Conservation (phyloP, 1,284 basidiomycete genomes). For the Puccinia horiana region DNA sequence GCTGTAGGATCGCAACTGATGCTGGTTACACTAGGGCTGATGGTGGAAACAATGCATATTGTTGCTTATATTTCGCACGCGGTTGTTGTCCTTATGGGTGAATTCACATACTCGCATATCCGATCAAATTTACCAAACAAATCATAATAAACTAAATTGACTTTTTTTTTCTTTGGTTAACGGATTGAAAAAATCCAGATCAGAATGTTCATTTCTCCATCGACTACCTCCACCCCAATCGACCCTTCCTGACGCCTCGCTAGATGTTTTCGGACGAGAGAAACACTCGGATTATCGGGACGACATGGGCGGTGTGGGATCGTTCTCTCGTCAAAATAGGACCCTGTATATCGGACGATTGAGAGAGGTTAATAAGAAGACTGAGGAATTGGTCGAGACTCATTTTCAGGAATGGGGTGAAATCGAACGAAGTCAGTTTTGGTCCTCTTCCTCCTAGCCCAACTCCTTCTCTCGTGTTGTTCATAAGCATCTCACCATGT, state of each 20-base stretch:
- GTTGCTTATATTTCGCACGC: slow-evolving; percentile 91
- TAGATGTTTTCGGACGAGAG: slow-evolving; percentile 95
- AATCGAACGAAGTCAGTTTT: slow-evolving; percentile 78
- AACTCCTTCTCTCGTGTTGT: too few species aligned
- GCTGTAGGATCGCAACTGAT: slow-evolving; percentile 85
- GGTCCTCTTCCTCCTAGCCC: too few species aligned
- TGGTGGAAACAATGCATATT: slow-evolving; percentile 84
- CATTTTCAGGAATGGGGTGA: slow-evolving; percentile 99
- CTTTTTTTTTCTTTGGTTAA: too few species aligned
- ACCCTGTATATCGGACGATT: slow-evolving; percentile 94
- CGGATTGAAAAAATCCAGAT: slow-evolving; percentile 59
- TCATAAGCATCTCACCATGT: too few species aligned
- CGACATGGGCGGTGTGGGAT: slow-evolving; percentile 99
- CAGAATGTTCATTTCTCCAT: slow-evolving; percentile 95
- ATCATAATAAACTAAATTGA: not conserved
- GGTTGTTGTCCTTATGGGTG: slow-evolving; percentile 93
- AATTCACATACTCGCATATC: slow-evolving; percentile 50
- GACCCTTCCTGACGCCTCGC: slow-evolving; percentile 80
- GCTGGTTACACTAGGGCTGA: slow-evolving; percentile 90
- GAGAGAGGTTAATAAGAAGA: slow-evolving; percentile 78
- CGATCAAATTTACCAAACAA: too few species aligned
- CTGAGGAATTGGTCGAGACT: slow-evolving; percentile 80
- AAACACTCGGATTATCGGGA: slow-evolving; percentile 97
- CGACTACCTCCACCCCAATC: slow-evolving; percentile 70
- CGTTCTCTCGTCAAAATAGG: slow-evolving; percentile 87